Evolutionary conservation across 73 alveolate species (phyloP), one percentile per base, ranked within the genome.

Genomic region (Blepharisma stoltei): DNA sequence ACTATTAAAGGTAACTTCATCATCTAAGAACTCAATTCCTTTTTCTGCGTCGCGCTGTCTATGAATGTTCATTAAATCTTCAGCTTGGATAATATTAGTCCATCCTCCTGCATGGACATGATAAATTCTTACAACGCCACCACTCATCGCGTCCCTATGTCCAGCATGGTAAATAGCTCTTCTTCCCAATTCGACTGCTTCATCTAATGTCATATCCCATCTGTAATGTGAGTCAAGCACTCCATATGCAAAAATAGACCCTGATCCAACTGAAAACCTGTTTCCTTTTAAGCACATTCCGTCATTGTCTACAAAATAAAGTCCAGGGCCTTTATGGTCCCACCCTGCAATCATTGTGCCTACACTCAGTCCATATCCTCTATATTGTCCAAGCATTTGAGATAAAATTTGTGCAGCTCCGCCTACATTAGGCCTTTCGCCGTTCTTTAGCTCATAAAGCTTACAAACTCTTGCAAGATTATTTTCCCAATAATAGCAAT

Each of bases 331-430:
- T 47, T 82, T 85, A 69, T 90, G 92, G 89, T 97, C 99, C 83
- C 94, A 86, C 41, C 99, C 99, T 53, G 99, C 93, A 76, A 97
- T 85, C 99, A 97, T 97, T 54, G 99, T 96, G 60, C 99, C 99
- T 97, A 96, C 91, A 9, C 98, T 90, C 41, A 97, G 92, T 18
- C 99, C 99, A 20, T 94, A 89, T 52, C 99, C 98, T 80, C 98
- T 90, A 54, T 78, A 83, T 66, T 71, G 79, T 14, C 41, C 18
- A 38, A 69, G 32, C 79, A 69, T 69, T 7, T 69, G 71, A 0
- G 32, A 38, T 46, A 69, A 43, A 46, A 69, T 69, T 25, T 69
- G 11, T n/a, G 79, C 65, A 7, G 83, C 84, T 23, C 54, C 85
- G 18, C 67, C 47, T 47, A 41, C 83, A 21, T 6, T 0, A 7